These are phyloP conservation scores for Copromyces sp. DNA, from an alignment of 495 filamentous ascomycete species.

Conservation along the genomic window DNA sequence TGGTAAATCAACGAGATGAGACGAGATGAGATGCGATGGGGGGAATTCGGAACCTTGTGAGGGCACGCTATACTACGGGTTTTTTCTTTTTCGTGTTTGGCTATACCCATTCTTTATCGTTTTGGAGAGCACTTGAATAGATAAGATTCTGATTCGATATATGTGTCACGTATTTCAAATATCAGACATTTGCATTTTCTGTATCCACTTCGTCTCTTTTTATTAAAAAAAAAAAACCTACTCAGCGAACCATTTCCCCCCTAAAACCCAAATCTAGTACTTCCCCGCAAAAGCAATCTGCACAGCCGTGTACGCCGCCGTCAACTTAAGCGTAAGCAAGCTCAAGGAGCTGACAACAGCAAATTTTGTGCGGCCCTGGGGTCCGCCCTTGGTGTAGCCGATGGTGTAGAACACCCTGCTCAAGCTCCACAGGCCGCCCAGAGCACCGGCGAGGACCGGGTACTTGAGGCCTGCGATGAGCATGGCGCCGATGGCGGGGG, in stretches of 20 bases:
- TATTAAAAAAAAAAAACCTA: too few species aligned
- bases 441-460: constrained; percentile 40
- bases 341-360: constrained; percentile 10
- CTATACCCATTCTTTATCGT: background rate
- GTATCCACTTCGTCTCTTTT: too few species aligned
- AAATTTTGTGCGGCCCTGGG: constrained; percentile 22
- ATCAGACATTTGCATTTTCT: background rate
- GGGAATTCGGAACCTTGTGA: background rate
- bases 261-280: constrained; percentile 6
- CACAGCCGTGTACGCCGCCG: constrained; percentile 24
- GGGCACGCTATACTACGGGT: background rate
- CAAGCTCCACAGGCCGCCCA: constrained; percentile 48
- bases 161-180: too few species aligned
- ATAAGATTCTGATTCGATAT: background rate
- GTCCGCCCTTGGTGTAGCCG: constrained; percentile 45
- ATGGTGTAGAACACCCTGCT: constrained; percentile 43
- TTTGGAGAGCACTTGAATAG: background rate
- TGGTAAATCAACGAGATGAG: background rate
- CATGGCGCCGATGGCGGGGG: constrained; percentile 47
- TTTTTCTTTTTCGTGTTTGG: background rate
- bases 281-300: constrained; percentile 15
- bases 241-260: too few species aligned
- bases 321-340: constrained; percentile 20
- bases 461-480: constrained; percentile 46
- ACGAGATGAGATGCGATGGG: background rate